Percentiles rank a stretch among this genome's conserved stretches.
phyloP scores from a whole-genome alignment of 306 rosid genomes.

The Vicia sativa region DNA sequence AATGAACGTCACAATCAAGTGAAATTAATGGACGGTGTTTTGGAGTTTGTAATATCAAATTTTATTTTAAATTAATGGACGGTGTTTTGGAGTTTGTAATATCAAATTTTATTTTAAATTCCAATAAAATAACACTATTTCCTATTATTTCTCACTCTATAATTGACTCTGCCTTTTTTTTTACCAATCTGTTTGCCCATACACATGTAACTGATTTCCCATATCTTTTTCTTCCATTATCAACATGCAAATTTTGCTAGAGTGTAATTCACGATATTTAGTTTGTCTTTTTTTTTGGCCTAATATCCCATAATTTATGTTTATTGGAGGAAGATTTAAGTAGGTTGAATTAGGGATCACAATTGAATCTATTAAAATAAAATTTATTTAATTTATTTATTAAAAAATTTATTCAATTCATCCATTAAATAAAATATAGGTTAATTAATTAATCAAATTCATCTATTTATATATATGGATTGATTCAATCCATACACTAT shows the following conservation, averaged over 20 bases:
- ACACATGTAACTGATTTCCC: neutral
- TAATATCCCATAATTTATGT: no score
- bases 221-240: neutral
- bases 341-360: no score
- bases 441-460: no score
- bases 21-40: constrained; percentile 17
- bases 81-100: neutral
- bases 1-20: neutral
- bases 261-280: neutral
- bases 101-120: neutral
- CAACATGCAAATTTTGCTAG: neutral
- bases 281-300: neutral
- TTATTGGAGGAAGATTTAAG: neutral
- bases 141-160: neutral
- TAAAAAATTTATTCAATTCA: no score
- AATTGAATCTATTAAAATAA: no score
- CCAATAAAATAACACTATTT: neutral
- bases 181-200: constrained; percentile 1
- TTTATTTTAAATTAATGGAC: neutral
- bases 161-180: constrained; percentile 8
- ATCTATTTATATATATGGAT: no score
- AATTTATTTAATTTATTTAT: no score
- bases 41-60: neutral
- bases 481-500: no score
- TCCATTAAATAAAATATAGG: no score